These are phyloP conservation scores for Phanerochaete sordida DNA, from an alignment of 768 basidiomycete species.

Conservation along the genomic window DNA sequence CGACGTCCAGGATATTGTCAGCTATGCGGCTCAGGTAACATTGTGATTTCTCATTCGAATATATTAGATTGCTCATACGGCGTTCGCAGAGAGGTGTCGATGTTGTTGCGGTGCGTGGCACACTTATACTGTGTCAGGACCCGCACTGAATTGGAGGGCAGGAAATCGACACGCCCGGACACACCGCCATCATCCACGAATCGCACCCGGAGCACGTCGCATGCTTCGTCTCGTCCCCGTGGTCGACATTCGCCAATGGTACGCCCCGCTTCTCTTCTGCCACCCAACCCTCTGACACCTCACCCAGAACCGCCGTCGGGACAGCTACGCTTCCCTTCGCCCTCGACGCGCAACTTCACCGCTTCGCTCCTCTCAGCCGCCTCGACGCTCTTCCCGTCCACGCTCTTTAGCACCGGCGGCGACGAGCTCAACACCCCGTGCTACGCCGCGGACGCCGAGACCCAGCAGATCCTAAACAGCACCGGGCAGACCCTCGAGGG, in stretches of 20 bases:
- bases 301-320: constrained; percentile 48
- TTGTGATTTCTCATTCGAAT: background rate
- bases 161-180: constrained; percentile 48
- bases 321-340: constrained; percentile 40
- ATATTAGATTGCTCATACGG: background rate
- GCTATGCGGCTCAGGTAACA: constrained; percentile 38
- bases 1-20: constrained; percentile 36
- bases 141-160: background rate
- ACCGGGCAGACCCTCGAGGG: constrained; percentile 33
- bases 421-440: constrained; percentile 43
- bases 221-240: constrained; percentile 31
- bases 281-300: background rate
- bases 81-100: constrained; percentile 40
- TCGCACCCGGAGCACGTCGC: constrained; percentile 43
- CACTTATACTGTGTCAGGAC: background rate
- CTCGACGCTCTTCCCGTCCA: constrained; percentile 27
- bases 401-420: constrained; percentile 43
- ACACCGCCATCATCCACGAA: constrained; percentile 36
- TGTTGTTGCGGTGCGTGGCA: constrained; percentile 28
- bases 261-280: constrained; percentile 3
- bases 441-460: constrained; percentile 35
- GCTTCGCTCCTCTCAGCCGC: constrained; percentile 29
- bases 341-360: constrained; percentile 31
- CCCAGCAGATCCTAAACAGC: constrained; percentile 28
- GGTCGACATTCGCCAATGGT: constrained; percentile 35